phyloP scores from a whole-genome alignment of 129 eudicot genomes.

The Flaveria robusta region DNA sequence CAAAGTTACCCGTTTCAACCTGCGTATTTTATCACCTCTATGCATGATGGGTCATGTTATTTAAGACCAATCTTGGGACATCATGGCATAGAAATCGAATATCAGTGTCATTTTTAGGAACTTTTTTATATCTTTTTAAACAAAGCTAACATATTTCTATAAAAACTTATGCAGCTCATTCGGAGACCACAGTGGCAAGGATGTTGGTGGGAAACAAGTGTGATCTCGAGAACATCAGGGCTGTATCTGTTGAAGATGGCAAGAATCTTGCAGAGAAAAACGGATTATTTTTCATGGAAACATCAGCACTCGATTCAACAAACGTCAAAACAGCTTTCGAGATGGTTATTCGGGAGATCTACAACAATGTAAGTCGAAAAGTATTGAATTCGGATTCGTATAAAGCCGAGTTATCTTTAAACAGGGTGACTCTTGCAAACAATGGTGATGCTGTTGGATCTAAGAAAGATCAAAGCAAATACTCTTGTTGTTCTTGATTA shows the following conservation, averaged over 20 bases:
- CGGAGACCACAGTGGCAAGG: conserved; percentile 73
- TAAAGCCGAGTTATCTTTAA: conserved; percentile 72
- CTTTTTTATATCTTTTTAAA: not conserved
- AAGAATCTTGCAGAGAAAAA: conserved; percentile 70
- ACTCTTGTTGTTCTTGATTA: conserved; percentile 70
- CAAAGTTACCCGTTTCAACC: not conserved
- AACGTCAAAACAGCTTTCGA: conserved; percentile 80
- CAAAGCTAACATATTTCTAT: not conserved
- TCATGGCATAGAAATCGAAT: not conserved
- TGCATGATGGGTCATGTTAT: not conserved
- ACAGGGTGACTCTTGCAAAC: conserved; percentile 68
- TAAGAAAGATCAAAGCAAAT: conserved; percentile 41
- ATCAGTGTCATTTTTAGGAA: not conserved
- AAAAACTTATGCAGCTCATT: conserved; percentile 62
- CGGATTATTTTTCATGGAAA: conserved; percentile 85
- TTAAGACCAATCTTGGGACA: not conserved
- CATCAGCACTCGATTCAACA: conserved; percentile 83
- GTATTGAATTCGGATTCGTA: conserved; percentile 83
- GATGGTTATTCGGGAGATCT: conserved; percentile 68
- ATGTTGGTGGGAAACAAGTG: conserved; percentile 80
- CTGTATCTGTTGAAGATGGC: conserved; percentile 74
- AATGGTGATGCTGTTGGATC: conserved; percentile 45
- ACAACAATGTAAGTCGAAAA: conserved; percentile 73
- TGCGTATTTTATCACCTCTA: not conserved
- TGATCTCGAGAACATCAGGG: conserved; percentile 67